Evolutionary conservation across 257 asterid genomes (phyloP).

Genomic region (Parsonsia alboflavescens): DNA sequence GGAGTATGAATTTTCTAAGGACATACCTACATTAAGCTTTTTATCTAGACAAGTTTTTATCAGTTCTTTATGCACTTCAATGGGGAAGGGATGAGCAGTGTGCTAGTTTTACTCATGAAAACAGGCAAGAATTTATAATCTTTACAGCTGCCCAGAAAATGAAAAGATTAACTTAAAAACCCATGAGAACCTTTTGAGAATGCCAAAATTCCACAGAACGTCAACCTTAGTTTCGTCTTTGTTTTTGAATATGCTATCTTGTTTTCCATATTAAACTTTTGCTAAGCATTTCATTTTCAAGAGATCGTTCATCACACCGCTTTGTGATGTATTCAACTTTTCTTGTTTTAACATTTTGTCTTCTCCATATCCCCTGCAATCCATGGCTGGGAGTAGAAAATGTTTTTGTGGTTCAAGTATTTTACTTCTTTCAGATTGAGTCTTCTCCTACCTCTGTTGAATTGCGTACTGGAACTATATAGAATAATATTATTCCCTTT

Average conservation of each 20-base stretch:
- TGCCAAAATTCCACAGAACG: background rate
- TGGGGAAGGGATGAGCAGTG: background rate
- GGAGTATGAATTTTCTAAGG: background rate
- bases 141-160: background rate
- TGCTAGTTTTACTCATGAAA: background rate
- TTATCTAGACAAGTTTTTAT: background rate
- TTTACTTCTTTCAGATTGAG: background rate
- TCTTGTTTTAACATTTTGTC: background rate
- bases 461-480: conserved; percentile 6
- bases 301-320: background rate
- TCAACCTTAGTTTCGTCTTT: background rate
- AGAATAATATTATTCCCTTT: background rate
- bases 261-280: background rate
- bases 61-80: background rate
- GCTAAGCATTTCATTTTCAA: background rate
- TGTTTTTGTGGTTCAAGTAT: background rate
- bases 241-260: background rate
- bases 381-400: background rate
- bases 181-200: background rate
- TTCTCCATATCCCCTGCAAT: background rate
- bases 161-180: background rate
- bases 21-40: background rate
- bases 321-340: background rate
- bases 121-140: background rate
- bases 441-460: background rate